These are phyloP conservation scores for Phlebiopsis flavidoalba DNA, from an alignment of 768 basidiomycete species.

Conservation along the genomic window DNA sequence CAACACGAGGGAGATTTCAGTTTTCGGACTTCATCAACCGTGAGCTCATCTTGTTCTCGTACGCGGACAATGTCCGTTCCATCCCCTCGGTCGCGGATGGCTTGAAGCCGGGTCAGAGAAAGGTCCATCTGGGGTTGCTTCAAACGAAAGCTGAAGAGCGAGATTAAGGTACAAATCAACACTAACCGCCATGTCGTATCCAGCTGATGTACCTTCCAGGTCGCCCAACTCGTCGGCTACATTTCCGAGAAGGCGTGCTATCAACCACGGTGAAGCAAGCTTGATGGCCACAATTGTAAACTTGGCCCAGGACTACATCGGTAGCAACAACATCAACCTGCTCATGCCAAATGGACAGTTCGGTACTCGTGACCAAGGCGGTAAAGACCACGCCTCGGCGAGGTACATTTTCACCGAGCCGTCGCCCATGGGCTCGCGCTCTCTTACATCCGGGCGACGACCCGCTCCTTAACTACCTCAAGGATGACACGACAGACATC, in stretches of 20 bases:
- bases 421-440: constrained; percentile 62
- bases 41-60: constrained; percentile 96
- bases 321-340: constrained; percentile 92
- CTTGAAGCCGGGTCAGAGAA: constrained; percentile 95
- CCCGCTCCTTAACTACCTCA: constrained; percentile 74
- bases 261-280: constrained; percentile 92
- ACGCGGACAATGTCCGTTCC: constrained; percentile 98
- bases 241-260: constrained; percentile 92
- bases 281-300: constrained; percentile 88
- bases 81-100: constrained; percentile 94
- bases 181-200: neutral
- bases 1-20: constrained; percentile 77
- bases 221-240: constrained; percentile 94
- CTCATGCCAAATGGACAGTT: constrained; percentile 89
- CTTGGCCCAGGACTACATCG: constrained; percentile 91
- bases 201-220: constrained; percentile 35
- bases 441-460: constrained; percentile 86
- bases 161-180: constrained; percentile 65
- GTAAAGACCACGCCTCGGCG: constrained; percentile 94
- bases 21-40: constrained; percentile 96
- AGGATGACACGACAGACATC: constrained; percentile 80
- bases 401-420: constrained; percentile 93
- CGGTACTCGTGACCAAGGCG: constrained; percentile 89
- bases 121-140: constrained; percentile 96
- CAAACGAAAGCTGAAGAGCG: constrained; percentile 87